Evolutionary conservation across 352 stramenopile genomes (phyloP), one percentile per base, ranked within the genome.

Genomic region (Blastocystis sp.): DNA sequence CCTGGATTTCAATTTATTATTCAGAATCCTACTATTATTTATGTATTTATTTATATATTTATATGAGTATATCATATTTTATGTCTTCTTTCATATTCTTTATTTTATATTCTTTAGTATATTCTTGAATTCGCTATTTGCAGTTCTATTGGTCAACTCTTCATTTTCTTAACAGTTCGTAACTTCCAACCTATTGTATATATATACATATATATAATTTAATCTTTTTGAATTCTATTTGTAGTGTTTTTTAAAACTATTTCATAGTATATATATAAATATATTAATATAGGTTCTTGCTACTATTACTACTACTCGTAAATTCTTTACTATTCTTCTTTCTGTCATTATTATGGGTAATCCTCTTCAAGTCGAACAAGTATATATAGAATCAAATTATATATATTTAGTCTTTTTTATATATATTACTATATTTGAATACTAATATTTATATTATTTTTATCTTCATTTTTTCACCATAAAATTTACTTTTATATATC

Each of bases 241-340:
- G n/a, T n/a, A n/a, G n/a, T n/a, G n/a, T n/a, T n/a, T n/a, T n/a
- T n/a, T n/a, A n/a, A n/a, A n/a, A n/a, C n/a, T n/a, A n/a, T n/a
- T n/a, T n/a, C n/a, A n/a, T n/a, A n/a, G n/a, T n/a, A n/a, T n/a
- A n/a, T n/a, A n/a, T n/a, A n/a, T n/a, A n/a, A n/a, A n/a, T n/a
- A n/a, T n/a, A n/a, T n/a, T n/a, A n/a, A n/a, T n/a, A n/a, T n/a
- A n/a, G n/a, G 52, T 71, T 18, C 42, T 58, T 70, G 95, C 88
- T 30, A 99, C 90, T 30, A 93, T 99, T 64, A 99, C 91, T 27
- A 99, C 91, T 0, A 98, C 90, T 55, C 78, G 91, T 70, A 99
- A 99, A 75, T 96, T 98, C 71, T 96, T 99, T 68, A 95, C 84
- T 6, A 93, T 99, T 35, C 72, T 99, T 21, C 82, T 95, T 66